Percentiles rank a stretch among this genome's conserved stretches.
Conservation (phyloP, 2,329 filamentous ascomycete species). For the Neopestalotiopsis sp. region DNA sequence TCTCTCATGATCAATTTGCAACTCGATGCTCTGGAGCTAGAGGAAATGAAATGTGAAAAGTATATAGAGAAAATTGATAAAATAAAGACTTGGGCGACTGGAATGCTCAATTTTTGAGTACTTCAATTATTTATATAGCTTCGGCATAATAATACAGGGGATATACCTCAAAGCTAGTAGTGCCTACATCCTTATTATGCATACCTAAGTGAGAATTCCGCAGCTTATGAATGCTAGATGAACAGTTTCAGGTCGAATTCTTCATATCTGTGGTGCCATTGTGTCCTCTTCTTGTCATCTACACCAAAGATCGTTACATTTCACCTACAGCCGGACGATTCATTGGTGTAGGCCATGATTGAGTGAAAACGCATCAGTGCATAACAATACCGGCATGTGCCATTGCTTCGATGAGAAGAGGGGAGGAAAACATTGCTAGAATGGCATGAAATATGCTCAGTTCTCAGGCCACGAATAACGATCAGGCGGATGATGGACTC, state of each 20-base stretch:
- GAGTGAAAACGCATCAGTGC: too few relatives aligned
- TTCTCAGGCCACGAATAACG: background rate
- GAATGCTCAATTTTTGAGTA: background rate
- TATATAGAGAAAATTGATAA: conserved; percentile 1
- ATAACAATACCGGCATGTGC: too few relatives aligned
- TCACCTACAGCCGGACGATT: too few relatives aligned
- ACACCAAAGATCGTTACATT: too few relatives aligned
- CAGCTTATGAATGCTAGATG: background rate
- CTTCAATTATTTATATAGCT: background rate
- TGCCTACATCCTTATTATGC: background rate
- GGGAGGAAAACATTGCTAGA: background rate
- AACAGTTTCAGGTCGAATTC: background rate
- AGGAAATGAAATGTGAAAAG: background rate
- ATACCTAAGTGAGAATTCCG: background rate
- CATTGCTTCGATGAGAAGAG: too few relatives aligned
- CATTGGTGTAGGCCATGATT: too few relatives aligned
- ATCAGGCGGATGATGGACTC: background rate
- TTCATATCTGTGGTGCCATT: too few relatives aligned
- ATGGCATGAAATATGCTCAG: too few relatives aligned
- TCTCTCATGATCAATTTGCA: background rate
- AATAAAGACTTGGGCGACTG: background rate
- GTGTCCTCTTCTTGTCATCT: too few relatives aligned
- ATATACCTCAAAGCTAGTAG: background rate
- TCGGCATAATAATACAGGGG: background rate
- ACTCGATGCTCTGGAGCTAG: background rate